A percentile compares a stretch with the other conserved stretches of the same genome.
These are phyloP conservation scores for Stachybotrys elegans DNA, from an alignment of 2,329 filamentous ascomycete species.

Conservation along the genomic window DNA sequence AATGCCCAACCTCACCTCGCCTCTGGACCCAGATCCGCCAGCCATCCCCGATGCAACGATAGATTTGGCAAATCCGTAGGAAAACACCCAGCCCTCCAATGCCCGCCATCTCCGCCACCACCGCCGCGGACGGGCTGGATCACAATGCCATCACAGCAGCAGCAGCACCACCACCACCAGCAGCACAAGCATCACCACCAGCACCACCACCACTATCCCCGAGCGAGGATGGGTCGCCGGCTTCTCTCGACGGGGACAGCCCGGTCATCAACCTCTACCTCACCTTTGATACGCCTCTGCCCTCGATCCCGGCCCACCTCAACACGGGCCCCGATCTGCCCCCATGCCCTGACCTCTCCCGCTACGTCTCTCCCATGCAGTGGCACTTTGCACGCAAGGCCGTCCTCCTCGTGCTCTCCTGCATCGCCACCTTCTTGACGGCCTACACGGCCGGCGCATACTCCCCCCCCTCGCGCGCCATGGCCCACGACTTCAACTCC, in stretches of 20 bases:
- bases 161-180: too few species aligned
- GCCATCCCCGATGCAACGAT: too few species aligned
- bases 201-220: too few species aligned
- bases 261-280: constrained; percentile 35
- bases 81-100: too few species aligned
- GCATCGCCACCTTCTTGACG: constrained; percentile 68
- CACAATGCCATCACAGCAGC: too few species aligned
- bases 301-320: constrained; percentile 17
- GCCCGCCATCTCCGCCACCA: too few species aligned
- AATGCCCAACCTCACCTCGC: too few species aligned
- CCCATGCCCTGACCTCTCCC: constrained; percentile 57
- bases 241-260: constrained; percentile 11
- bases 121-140: too few species aligned
- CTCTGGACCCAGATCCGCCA: too few species aligned
- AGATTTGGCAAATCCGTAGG: too few species aligned
- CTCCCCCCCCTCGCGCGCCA: constrained; percentile 60
- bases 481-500: constrained; percentile 61
- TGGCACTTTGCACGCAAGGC: constrained; percentile 69
- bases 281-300: constrained; percentile 32
- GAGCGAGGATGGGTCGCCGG: too few species aligned
- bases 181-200: too few species aligned
- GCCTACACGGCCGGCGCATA: constrained; percentile 81
- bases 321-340: constrained; percentile 34
- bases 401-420: constrained; percentile 68
- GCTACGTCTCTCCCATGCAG: constrained; percentile 64